Conservation (phyloP, 2,329 filamentous ascomycete species). For the Aspergillus tamarii region DNA sequence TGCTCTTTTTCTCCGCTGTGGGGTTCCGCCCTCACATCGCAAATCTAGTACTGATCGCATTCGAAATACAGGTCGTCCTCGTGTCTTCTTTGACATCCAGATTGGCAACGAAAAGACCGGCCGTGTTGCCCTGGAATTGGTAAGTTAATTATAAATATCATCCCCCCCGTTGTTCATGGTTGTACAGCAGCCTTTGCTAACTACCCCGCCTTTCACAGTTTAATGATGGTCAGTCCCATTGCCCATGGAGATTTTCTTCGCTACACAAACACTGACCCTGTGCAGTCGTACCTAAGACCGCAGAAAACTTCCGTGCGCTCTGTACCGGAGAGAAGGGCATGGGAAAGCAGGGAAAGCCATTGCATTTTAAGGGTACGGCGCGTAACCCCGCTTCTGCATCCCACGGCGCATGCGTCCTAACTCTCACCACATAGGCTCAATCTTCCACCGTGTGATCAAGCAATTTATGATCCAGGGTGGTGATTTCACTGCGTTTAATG, state of each 20-base stretch:
- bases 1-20: conserved; percentile 22
- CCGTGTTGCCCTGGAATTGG: conserved; percentile 84
- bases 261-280: conserved; percentile 48
- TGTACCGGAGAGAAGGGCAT: conserved; percentile 93
- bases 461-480: conserved; percentile 98
- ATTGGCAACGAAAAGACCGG: conserved; percentile 75
- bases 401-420: conserved; percentile 2
- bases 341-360: conserved; percentile 77
- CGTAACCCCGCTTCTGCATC: conserved; percentile 9
- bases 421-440: conserved; percentile 60
- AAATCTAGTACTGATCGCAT: conserved; percentile 17
- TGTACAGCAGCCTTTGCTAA: conserved; percentile 12
- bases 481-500: conserved; percentile 93
- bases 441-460: conserved; percentile 97
- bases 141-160: conserved; percentile 42
- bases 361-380: conserved; percentile 77
- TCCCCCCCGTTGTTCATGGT: not conserved
- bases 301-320: conserved; percentile 91
- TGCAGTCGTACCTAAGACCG: conserved; percentile 85
- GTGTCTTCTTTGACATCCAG: conserved; percentile 91
- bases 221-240: conserved; percentile 46
- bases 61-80: conserved; percentile 60
- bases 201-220: conserved; percentile 40
- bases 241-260: not conserved
- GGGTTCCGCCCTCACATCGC: conserved; percentile 21